Conservation (phyloP, 2,329 filamentous ascomycete genomes). For the Verticillium klebahnii region DNA sequence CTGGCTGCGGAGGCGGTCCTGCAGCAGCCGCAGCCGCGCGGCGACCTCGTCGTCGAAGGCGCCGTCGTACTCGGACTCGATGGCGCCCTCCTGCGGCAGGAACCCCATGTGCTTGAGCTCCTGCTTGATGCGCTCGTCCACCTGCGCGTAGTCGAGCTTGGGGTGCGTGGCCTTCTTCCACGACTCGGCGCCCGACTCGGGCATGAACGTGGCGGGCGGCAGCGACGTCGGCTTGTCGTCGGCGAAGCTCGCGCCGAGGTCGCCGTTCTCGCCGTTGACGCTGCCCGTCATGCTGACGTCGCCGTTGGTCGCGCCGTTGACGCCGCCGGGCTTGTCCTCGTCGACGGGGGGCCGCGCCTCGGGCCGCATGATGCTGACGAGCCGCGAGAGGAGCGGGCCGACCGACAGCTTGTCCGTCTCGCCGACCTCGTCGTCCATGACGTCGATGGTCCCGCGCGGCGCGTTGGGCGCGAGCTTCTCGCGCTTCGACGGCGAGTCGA, state of each 20-base stretch:
- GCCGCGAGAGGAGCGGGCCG: constrained; percentile 76
- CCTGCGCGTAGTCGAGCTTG: constrained; percentile 77
- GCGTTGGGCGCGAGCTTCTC: constrained; percentile 75
- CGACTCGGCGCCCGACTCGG: constrained; percentile 67
- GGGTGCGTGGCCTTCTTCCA: constrained; percentile 75
- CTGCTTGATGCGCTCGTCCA: constrained; percentile 87
- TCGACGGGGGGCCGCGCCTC: constrained; percentile 55
- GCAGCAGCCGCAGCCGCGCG: constrained; percentile 79
- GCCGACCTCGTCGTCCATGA: constrained; percentile 78
- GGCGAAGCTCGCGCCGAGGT: constrained; percentile 17
- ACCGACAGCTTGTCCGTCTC: constrained; percentile 88
- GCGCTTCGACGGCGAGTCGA: constrained; percentile 60
- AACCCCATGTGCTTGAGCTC: constrained; percentile 91
- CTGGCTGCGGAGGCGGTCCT: constrained; percentile 75
- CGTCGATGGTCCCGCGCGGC: constrained; percentile 77
- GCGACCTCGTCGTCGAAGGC: constrained; percentile 94
- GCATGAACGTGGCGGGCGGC: constrained; percentile 73
- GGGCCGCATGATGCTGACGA: constrained; percentile 77
- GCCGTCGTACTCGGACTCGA: constrained; percentile 63
- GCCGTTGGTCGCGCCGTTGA: constrained; percentile 47
- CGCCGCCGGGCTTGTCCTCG: constrained; percentile 52
- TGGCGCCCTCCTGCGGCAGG: constrained; percentile 57
- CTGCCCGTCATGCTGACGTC: constrained; percentile 49
- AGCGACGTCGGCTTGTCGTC: constrained; percentile 34
- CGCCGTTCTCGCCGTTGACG: constrained; percentile 32